These are phyloP conservation scores for Aphelidium insulamus DNA, from an alignment of 371 early-diverging fungal genomes.

Conservation along the genomic window DNA sequence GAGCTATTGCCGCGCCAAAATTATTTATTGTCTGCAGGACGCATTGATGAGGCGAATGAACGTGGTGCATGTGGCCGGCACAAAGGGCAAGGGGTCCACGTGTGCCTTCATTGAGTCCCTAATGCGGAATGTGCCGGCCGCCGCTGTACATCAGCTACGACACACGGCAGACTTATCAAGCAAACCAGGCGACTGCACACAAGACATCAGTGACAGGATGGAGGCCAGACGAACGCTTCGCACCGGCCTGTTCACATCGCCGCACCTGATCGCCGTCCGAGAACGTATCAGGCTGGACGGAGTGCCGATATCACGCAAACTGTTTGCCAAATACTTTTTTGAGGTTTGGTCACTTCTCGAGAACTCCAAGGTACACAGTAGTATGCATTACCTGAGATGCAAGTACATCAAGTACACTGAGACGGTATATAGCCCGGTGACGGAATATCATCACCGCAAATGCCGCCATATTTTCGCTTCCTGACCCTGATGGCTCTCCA, in stretches of 20 bases:
- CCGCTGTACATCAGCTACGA: slow-evolving; percentile 4
- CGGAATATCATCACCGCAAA: slow-evolving; percentile 1
- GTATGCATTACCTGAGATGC: not conserved
- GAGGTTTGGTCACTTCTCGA: slow-evolving; percentile 55
- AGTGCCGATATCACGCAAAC: slow-evolving; percentile 37
- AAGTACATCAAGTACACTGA: not conserved
- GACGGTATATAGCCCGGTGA: too few species aligned
- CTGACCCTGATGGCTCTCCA: slow-evolving; percentile 74
- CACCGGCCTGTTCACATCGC: slow-evolving; percentile 68
- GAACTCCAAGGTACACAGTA: slow-evolving; percentile 15
- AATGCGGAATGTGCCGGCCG: slow-evolving; percentile 17
- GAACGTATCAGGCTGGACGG: slow-evolving; percentile 89
- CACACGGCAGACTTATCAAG: slow-evolving; percentile 3
- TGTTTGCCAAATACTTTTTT: slow-evolving; percentile 69
- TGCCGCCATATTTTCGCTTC: slow-evolving; percentile 51
- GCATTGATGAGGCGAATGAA: slow-evolving; percentile 19
- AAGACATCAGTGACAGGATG: not conserved
- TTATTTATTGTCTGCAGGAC: not conserved
- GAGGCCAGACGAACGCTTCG: slow-evolving; percentile 1
- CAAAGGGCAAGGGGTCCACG: slow-evolving; percentile 75
- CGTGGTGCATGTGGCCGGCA: slow-evolving; percentile 60
- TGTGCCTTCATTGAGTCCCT: slow-evolving; percentile 43
- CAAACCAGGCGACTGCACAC: slow-evolving; percentile 1
- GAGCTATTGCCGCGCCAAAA: not conserved
- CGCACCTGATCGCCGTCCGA: slow-evolving; percentile 74